Percentiles rank a stretch among this genome's conserved stretches.
Evolutionary conservation across 108 stramenopile genomes (phyloP).

Genomic region (Mayamaea pseudoterrestris): DNA sequence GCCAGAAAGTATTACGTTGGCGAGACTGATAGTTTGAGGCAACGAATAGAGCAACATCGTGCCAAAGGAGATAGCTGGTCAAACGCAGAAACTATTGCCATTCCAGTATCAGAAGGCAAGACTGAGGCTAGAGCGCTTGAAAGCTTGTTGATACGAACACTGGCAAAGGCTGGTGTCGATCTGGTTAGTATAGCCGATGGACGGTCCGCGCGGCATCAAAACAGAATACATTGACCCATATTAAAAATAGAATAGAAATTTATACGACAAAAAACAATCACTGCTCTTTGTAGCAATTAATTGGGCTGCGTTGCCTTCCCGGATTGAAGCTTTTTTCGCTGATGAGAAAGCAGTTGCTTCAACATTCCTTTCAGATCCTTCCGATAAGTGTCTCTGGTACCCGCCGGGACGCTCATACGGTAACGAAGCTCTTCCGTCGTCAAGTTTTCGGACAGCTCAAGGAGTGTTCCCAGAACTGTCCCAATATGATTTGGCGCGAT

Average conservation of each 20-base stretch:
- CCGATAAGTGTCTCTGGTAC: slow-evolving; percentile 67
- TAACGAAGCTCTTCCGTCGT: slow-evolving; percentile 77
- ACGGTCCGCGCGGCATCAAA: slow-evolving; percentile 8
- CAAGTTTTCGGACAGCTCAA: slow-evolving; percentile 77
- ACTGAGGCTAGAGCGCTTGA: slow-evolving; percentile 52
- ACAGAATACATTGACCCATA: neutral
- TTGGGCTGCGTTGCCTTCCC: too few species aligned
- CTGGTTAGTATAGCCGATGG: slow-evolving; percentile 55
- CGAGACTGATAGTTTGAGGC: slow-evolving; percentile 61
- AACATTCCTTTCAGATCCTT: slow-evolving; percentile 68
- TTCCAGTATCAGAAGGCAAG: slow-evolving; percentile 48
- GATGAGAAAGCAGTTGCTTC: slow-evolving; percentile 63
- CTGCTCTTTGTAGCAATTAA: too few species aligned
- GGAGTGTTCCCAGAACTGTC: slow-evolving; percentile 72
- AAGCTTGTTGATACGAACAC: slow-evolving; percentile 47
- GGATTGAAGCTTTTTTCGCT: slow-evolving; percentile 17
- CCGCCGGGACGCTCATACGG: slow-evolving; percentile 71
- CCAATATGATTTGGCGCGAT: slow-evolving; percentile 72
- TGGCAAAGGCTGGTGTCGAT: slow-evolving; percentile 46
- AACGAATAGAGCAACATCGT: slow-evolving; percentile 57
- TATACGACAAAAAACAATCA: neutral
- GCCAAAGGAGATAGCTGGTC: slow-evolving; percentile 39
- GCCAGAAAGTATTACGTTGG: slow-evolving; percentile 68
- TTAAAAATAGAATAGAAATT: neutral
- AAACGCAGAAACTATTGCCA: slow-evolving; percentile 20